phyloP scores from a whole-genome alignment of 768 basidiomycete genomes.

The Kwoniella shandongensis region DNA sequence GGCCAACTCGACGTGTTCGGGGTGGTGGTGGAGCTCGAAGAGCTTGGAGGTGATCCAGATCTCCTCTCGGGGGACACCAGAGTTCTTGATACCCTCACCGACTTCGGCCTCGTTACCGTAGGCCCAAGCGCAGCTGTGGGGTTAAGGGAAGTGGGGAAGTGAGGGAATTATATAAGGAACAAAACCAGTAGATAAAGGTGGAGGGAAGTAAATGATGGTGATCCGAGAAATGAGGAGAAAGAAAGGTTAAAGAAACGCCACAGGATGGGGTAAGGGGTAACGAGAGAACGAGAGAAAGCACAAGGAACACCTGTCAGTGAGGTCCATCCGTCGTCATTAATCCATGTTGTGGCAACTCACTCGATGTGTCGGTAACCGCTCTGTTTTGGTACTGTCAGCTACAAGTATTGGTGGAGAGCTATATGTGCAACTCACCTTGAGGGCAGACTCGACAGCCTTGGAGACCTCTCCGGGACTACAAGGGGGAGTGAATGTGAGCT shows the following conservation, averaged over 20 bases:
- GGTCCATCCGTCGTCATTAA: slow-evolving; percentile 16
- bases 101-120: slow-evolving; percentile 77
- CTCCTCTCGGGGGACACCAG: slow-evolving; percentile 64
- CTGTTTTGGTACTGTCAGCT: slow-evolving; percentile 15
- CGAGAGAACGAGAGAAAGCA: slow-evolving; percentile 66
- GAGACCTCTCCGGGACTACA: slow-evolving; percentile 43
- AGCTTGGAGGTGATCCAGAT: slow-evolving; percentile 69
- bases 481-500: slow-evolving; percentile 1
- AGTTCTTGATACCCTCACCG: slow-evolving; percentile 68
- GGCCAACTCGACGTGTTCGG: slow-evolving; percentile 67
- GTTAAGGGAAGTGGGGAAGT: neutral
- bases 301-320: slow-evolving; percentile 51
- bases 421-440: slow-evolving; percentile 33
- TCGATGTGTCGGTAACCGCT: slow-evolving; percentile 48
- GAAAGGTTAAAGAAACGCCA: neutral
- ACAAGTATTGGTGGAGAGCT: neutral
- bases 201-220: slow-evolving; percentile 68
- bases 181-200: slow-evolving; percentile 51
- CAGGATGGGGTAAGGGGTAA: slow-evolving; percentile 22
- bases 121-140: slow-evolving; percentile 55
- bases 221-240: neutral
- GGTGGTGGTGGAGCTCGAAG: slow-evolving; percentile 59
- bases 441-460: slow-evolving; percentile 48
- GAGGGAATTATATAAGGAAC: too few relatives aligned
- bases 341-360: slow-evolving; percentile 57